Evolutionary conservation across 1,284 basidiomycete genomes (phyloP).

Genomic region (Pseudozyma sp.): DNA sequence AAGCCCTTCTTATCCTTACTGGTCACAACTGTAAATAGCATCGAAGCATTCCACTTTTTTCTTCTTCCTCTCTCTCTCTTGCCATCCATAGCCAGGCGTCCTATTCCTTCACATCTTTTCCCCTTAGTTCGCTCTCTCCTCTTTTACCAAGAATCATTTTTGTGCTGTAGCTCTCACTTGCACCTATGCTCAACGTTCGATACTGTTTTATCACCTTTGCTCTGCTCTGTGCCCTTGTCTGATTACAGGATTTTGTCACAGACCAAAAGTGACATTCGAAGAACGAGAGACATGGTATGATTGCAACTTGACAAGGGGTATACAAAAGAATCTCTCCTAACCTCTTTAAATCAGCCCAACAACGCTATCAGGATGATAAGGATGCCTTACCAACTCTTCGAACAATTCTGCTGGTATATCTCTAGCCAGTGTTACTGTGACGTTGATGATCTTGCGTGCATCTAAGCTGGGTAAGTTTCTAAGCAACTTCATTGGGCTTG

Average conservation of each 20-base stretch:
- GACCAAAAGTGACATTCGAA: too few relatives aligned
- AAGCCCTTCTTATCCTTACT: constrained; percentile 1
- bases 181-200: constrained; percentile 21
- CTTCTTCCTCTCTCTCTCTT: background rate
- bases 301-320: background rate
- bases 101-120: background rate
- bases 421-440: constrained; percentile 90
- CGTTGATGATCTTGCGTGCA: constrained; percentile 85
- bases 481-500: constrained; percentile 92
- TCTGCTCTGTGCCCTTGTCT: background rate
- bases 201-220: constrained; percentile 15
- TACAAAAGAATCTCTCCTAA: background rate
- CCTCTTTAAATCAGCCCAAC: constrained; percentile 9
- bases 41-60: background rate
- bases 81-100: constrained; percentile 6
- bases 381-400: constrained; percentile 54
- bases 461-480: constrained; percentile 93
- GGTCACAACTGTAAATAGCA: constrained; percentile 22
- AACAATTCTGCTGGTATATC: constrained; percentile 79
- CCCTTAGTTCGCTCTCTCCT: background rate
- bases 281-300: background rate
- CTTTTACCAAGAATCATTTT: constrained; percentile 12
- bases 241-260: too few relatives aligned
- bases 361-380: constrained; percentile 45
- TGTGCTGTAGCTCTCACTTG: constrained; percentile 47